Percentiles rank a stretch among this genome's conserved stretches.
These are phyloP conservation scores for Candida lessepsii DNA, from an alignment of 805 yeast species.

Conservation along the genomic window DNA sequence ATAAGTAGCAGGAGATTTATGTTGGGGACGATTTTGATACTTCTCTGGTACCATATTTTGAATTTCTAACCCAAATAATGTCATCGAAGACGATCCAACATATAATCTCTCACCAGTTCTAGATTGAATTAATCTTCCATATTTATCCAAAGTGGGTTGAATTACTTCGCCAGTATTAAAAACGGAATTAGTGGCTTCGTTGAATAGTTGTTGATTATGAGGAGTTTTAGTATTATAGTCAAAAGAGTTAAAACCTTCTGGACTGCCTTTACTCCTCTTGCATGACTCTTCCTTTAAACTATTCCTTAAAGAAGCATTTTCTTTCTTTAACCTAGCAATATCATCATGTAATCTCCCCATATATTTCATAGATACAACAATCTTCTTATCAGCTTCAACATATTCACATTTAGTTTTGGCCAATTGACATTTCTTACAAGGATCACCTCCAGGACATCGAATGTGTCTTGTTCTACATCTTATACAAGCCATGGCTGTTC, in stretches of 20 bases:
- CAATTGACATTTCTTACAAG: constrained; percentile 60
- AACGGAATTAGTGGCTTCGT: constrained; percentile 10
- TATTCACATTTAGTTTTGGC: constrained; percentile 65
- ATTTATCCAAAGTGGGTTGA: constrained; percentile 68
- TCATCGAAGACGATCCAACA: constrained; percentile 83
- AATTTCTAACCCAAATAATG: constrained; percentile 73
- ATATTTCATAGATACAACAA: constrained; percentile 72
- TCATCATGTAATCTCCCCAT: constrained; percentile 66
- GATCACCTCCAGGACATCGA: constrained; percentile 76
- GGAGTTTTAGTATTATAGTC: constrained; percentile 16
- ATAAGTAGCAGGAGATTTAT: constrained; percentile 5
- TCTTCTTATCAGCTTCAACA: constrained; percentile 67
- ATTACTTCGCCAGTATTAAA: constrained; percentile 48
- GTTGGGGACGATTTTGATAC: constrained; percentile 11
- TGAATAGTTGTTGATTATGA: constrained; percentile 15
- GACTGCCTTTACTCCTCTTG: constrained; percentile 8
- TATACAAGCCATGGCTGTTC: constrained; percentile 51
- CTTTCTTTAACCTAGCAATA: constrained; percentile 61
- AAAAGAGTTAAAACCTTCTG: constrained; percentile 14
- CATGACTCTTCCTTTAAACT: constrained; percentile 32
- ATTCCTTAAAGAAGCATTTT: constrained; percentile 57
- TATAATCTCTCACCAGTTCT: constrained; percentile 74
- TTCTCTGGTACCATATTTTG: constrained; percentile 55
- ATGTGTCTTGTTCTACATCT: constrained; percentile 72
- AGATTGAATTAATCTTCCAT: constrained; percentile 70